Percentiles rank a stretch among this genome's conserved stretches.
Conservation (phyloP, 768 basidiomycete species). For the Phanerodontia chrysosporium region DNA sequence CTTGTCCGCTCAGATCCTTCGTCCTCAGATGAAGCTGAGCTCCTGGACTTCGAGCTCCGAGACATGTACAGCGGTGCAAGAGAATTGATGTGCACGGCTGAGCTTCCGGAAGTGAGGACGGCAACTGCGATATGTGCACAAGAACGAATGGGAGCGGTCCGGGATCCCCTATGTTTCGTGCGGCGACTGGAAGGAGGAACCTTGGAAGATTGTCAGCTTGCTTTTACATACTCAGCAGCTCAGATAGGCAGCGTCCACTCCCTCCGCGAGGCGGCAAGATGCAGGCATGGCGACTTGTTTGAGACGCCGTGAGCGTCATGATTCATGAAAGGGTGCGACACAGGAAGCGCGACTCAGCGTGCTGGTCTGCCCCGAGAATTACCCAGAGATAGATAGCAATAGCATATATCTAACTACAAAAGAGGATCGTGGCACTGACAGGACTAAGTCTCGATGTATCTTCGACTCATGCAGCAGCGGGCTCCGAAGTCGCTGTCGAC, state of each 20-base stretch:
- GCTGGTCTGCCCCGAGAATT: too few species aligned
- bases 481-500: neutral
- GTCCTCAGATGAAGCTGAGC: constrained; percentile 8
- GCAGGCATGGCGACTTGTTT: neutral
- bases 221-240: neutral
- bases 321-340: too few species aligned
- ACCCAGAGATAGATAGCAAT: too few species aligned
- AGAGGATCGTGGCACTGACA: neutral
- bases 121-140: neutral
- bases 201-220: constrained; percentile 8
- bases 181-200: constrained; percentile 2
- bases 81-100: neutral
- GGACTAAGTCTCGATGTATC: neutral
- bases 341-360: too few species aligned
- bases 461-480: neutral
- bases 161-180: neutral
- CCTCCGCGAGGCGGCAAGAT: neutral
- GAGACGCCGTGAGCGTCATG: neutral
- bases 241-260: neutral
- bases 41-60: constrained; percentile 13
- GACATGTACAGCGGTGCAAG: neutral
- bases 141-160: neutral
- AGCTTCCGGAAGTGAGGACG: neutral
- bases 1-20: neutral
- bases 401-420: constrained; percentile 3